Percentiles rank a stretch among this genome's conserved stretches.
Conservation (phyloP, 2,329 filamentous ascomycete genomes). For the Pyrenochaeta sp. region DNA sequence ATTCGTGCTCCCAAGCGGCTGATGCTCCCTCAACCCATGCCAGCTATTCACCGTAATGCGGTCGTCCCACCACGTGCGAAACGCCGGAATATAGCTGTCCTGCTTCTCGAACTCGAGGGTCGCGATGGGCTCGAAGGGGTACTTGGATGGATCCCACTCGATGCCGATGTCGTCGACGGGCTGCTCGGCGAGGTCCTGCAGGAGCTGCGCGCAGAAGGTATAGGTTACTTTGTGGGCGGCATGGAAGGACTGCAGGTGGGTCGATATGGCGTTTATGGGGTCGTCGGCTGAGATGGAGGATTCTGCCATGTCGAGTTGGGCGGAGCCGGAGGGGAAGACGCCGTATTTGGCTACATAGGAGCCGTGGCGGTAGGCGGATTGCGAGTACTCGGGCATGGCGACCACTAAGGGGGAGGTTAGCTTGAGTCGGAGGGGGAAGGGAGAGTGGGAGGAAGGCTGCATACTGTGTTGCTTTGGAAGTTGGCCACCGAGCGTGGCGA, state of each 20-base stretch:
- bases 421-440: neutral
- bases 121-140: slow-evolving; percentile 57
- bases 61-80: slow-evolving; percentile 52
- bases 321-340: slow-evolving; percentile 52
- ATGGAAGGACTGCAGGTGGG: no score
- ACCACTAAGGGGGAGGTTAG: slow-evolving; percentile 19
- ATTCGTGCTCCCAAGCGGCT: slow-evolving; percentile 51
- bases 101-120: slow-evolving; percentile 51
- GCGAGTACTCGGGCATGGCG: slow-evolving; percentile 52
- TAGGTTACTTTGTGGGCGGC: slow-evolving; percentile 32
- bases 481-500: slow-evolving; percentile 32
- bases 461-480: slow-evolving; percentile 32
- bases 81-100: slow-evolving; percentile 51
- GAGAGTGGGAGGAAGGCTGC: neutral
- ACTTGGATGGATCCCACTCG: slow-evolving; percentile 57
- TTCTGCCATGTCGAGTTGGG: slow-evolving; percentile 52
- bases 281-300: slow-evolving; percentile 36
- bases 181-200: slow-evolving; percentile 57
- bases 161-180: slow-evolving; percentile 46
- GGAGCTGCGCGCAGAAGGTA: slow-evolving; percentile 56
- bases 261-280: slow-evolving; percentile 37
- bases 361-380: slow-evolving; percentile 58
- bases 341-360: slow-evolving; percentile 58
- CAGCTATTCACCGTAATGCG: slow-evolving; percentile 50
- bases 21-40: slow-evolving; percentile 50